Evolutionary conservation across 768 basidiomycete genomes (phyloP).

Genomic region (Favolaschia claudopus): DNA sequence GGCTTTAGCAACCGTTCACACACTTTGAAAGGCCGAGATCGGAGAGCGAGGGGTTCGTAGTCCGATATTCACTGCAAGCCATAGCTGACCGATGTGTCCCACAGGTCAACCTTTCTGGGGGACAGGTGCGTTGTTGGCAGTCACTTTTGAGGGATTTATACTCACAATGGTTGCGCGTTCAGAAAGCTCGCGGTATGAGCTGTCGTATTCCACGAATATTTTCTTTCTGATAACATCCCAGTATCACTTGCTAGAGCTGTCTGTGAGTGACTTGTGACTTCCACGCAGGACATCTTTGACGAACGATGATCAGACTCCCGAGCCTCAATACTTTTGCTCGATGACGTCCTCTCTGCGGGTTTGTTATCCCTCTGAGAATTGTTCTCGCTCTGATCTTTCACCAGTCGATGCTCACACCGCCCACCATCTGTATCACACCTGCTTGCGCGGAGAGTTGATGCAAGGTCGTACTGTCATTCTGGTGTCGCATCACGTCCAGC

Average conservation of each 20-base stretch:
- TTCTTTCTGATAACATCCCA: slow-evolving; percentile 30
- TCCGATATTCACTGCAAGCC: not conserved
- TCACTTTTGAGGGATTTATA: too few relatives aligned
- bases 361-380: not conserved
- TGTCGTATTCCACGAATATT: not conserved
- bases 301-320: slow-evolving; percentile 59
- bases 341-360: slow-evolving; percentile 78
- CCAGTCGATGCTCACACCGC: slow-evolving; percentile 93
- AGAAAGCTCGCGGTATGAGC: slow-evolving; percentile 67
- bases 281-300: not conserved
- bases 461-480: slow-evolving; percentile 84
- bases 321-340: slow-evolving; percentile 81
- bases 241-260: slow-evolving; percentile 86
- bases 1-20: too few relatives aligned
- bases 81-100: slow-evolving; percentile 38
- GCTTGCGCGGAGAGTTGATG: slow-evolving; percentile 86
- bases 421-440: slow-evolving; percentile 83
- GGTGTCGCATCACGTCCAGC: slow-evolving; percentile 94
- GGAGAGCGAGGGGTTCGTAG: slow-evolving; percentile 79
- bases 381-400: slow-evolving; percentile 4
- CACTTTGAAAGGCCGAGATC: too few relatives aligned
- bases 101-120: slow-evolving; percentile 62
- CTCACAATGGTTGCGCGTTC: too few relatives aligned
- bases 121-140: too few relatives aligned
- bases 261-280: slow-evolving; percentile 37